These are phyloP conservation scores for Hanseniaspora clermontiae DNA, from an alignment of 805 yeast genomes.

Conservation along the genomic window DNA sequence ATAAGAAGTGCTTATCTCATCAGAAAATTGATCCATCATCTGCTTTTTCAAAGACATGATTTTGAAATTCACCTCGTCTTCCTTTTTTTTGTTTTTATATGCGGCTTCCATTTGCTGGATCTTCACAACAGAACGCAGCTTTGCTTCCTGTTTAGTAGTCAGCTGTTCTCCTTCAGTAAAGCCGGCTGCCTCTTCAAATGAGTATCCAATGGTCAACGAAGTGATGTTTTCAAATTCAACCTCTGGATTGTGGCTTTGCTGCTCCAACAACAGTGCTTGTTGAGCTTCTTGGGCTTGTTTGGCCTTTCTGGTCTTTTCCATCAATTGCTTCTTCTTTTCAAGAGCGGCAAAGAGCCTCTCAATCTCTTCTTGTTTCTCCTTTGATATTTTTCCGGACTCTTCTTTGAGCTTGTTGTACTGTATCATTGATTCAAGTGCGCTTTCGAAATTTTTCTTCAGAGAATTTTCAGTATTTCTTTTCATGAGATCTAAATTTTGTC, in stretches of 20 bases:
- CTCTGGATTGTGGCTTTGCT: not conserved
- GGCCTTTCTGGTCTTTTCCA: not conserved
- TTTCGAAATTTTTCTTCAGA: not conserved
- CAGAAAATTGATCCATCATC: not conserved
- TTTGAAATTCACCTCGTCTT: not conserved
- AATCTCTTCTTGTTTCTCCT: not conserved
- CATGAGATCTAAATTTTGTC: not conserved
- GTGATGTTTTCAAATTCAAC: not conserved
- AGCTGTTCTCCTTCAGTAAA: not conserved
- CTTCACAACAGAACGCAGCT: not conserved
- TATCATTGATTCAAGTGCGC: not conserved
- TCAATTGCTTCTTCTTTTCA: not conserved
- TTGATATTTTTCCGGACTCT: not conserved
- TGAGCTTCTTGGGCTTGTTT: not conserved
- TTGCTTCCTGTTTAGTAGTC: not conserved
- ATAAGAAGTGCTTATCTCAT: too few relatives aligned
- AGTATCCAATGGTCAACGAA: not conserved
- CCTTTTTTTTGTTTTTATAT: not conserved
- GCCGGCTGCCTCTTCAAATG: not conserved
- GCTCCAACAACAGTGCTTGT: not conserved
- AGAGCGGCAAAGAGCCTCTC: not conserved
- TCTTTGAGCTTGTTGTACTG: not conserved
- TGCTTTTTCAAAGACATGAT: not conserved
- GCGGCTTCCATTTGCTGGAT: not conserved
- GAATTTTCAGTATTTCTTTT: not conserved